phyloP scores from a whole-genome alignment of 176 grass and related monocot genomes.

The Zoysia japonica region DNA sequence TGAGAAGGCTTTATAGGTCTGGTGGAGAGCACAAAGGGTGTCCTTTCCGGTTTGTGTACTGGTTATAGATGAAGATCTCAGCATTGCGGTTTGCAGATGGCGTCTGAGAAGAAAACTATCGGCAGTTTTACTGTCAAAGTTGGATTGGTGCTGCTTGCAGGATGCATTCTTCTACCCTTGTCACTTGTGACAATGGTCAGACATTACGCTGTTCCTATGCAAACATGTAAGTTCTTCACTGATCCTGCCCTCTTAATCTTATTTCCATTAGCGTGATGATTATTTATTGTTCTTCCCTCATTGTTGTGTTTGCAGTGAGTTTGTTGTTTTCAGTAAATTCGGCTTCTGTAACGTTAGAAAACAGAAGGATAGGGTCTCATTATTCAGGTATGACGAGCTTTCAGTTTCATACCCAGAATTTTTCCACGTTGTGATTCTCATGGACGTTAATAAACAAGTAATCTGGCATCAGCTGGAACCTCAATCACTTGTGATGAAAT shows the following conservation, averaged over 20 bases:
- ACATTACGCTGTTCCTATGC: constrained; percentile 25
- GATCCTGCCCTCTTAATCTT: neutral
- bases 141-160: constrained; percentile 32
- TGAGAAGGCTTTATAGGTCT: neutral
- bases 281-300: neutral
- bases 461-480: neutral
- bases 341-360: neutral
- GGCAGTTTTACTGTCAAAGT: constrained; percentile 35
- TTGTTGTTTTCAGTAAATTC: constrained; percentile 34
- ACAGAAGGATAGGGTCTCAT: neutral
- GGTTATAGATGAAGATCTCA: neutral
- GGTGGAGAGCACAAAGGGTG: neutral
- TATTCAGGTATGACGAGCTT: constrained; percentile 16
- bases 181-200: constrained; percentile 25
- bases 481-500: neutral
- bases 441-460: neutral
- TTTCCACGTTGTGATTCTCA: neutral
- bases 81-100: constrained; percentile 30
- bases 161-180: constrained; percentile 36
- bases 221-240: constrained; percentile 39
- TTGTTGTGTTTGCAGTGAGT: constrained; percentile 31
- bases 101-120: constrained; percentile 31
- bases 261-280: neutral
- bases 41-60: neutral
- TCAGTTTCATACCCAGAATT: neutral